A percentile compares a stretch with the other conserved stretches of the same genome.
Evolutionary conservation across 331 rosid genomes (phyloP).

Genomic region (Malus hybrid): DNA sequence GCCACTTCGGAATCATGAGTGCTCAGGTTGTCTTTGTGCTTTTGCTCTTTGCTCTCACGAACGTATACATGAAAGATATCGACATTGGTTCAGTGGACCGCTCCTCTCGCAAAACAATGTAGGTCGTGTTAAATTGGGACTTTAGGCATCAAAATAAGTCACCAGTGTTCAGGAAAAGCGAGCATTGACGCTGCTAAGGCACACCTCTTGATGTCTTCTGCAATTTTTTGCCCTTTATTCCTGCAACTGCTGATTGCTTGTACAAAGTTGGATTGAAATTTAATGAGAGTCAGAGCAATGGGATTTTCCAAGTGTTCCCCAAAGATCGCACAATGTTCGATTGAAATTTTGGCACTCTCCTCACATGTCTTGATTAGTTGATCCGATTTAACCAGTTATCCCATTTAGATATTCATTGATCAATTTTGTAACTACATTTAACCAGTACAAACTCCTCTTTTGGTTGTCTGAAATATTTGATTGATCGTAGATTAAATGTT

Average conservation of each 20-base stretch:
- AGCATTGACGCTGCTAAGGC: neutral
- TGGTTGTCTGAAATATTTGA: no score
- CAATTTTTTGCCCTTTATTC: neutral
- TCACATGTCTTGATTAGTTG: neutral
- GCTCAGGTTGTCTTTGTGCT: conserved; percentile 86
- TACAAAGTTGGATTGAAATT: neutral
- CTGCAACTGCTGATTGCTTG: neutral
- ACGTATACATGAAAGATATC: conserved; percentile 59
- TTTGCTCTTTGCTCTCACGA: conserved; percentile 62
- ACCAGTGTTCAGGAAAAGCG: neutral
- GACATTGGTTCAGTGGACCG: conserved; percentile 29
- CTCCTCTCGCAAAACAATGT: conserved; percentile 55
- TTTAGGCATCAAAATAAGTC: neutral
- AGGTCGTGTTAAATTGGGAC: conserved; percentile 11
- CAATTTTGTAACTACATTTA: neutral
- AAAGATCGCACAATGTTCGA: neutral
- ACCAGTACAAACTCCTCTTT: neutral
- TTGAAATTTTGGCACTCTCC: conserved; percentile 15
- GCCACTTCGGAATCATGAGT: conserved; percentile 86
- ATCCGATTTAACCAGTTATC: no score
- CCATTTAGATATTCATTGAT: neutral
- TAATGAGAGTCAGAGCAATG: neutral
- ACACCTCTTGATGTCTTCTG: neutral
- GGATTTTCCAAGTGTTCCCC: conserved; percentile 14
- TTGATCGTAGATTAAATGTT: no score